Base-by-base conservation (phyloP, 768 basidiomycete species). In the Hypholoma sublateritium region DNA sequence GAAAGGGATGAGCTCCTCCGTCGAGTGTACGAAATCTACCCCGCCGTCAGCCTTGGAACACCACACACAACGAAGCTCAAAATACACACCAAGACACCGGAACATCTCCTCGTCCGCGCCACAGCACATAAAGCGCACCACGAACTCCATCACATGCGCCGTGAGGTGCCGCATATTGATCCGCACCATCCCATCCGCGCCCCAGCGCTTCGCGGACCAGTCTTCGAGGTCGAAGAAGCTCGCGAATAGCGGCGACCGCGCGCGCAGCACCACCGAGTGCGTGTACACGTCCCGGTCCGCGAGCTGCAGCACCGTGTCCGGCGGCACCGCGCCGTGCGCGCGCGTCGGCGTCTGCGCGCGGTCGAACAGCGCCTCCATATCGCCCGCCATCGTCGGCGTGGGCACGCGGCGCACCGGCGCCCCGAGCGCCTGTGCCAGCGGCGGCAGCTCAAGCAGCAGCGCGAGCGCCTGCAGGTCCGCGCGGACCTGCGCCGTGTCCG, bases 1-100 rank as follows among this genome's bases (percentile, higher is more conserved):
- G 61, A 95, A 92, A 59, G 93, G 89, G 55, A 98, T 70, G 28
- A 93, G 75, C 35, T 89, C 85, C 55, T 98, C 93, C 5, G 85
- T 72, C 1, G 81, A 82, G 22, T 81, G 64, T 3, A 81, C 72
- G 64, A 85, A 88, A 50, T 88, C 89, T 89, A 42, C n/a, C 37
- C 22, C 21, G 59, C 24, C 11, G 47, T 50, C 28, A 60, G 44
- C 54, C 55, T 5, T 5, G 49, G 12, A 34, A 47, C 16, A 14
- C 32, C 45, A 22, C n/a, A 43, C 28, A 11, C 11, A 47, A 14
- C 52, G 5, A 28, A 43, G 24, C 9, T 6, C 28, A 32, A 5
- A 48, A 14, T 4, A 72, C 83, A 64, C 64, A 88, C 89, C 86
- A 16, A 93, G 72, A 14, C 75, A 76, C 47, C 88, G 80, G 63